These are phyloP conservation scores for Mortierella sp. DNA, from an alignment of 371 early-diverging fungal species.

Conservation along the genomic window DNA sequence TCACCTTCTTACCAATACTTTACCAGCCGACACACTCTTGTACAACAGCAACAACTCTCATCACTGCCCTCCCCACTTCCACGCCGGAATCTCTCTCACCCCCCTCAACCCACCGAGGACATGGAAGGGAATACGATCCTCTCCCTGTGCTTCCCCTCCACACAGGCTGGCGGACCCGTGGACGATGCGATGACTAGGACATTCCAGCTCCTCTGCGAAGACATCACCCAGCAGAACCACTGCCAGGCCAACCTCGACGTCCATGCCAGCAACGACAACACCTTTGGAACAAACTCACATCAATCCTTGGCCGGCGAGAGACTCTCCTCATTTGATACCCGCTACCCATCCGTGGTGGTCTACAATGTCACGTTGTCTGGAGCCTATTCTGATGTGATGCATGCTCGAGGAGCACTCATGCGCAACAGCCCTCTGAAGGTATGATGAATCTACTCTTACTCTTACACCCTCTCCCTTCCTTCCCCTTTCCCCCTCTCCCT, in stretches of 20 bases:
- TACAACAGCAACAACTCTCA: background rate
- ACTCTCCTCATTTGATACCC: constrained; percentile 49
- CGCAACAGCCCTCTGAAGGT: constrained; percentile 56
- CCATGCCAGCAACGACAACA: constrained; percentile 16
- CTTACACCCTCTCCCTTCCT: background rate
- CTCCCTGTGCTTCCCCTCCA: constrained; percentile 51
- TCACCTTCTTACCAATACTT: background rate
- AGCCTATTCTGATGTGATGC: constrained; percentile 46
- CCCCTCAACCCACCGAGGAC: constrained; percentile 10
- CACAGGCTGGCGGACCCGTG: constrained; percentile 24
- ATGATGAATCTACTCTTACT: background rate
- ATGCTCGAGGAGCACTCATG: constrained; percentile 47
- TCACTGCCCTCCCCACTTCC: background rate
- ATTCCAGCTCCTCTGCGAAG: constrained; percentile 48
- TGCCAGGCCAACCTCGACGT: constrained; percentile 42
- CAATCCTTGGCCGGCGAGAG: constrained; percentile 9
- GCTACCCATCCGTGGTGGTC: constrained; percentile 22
- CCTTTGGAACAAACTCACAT: constrained; percentile 15
- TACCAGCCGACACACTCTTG: background rate
- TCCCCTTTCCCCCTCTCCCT: background rate
- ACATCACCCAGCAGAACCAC: constrained; percentile 30
- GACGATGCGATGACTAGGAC: constrained; percentile 28
- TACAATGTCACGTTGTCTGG: constrained; percentile 53
- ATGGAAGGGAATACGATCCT: constrained; percentile 56
- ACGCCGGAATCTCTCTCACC: background rate